Evolutionary conservation across 371 early-diverging fungal species (phyloP), one percentile per base, ranked within the genome.

Genomic region (Modicella reniformis): DNA sequence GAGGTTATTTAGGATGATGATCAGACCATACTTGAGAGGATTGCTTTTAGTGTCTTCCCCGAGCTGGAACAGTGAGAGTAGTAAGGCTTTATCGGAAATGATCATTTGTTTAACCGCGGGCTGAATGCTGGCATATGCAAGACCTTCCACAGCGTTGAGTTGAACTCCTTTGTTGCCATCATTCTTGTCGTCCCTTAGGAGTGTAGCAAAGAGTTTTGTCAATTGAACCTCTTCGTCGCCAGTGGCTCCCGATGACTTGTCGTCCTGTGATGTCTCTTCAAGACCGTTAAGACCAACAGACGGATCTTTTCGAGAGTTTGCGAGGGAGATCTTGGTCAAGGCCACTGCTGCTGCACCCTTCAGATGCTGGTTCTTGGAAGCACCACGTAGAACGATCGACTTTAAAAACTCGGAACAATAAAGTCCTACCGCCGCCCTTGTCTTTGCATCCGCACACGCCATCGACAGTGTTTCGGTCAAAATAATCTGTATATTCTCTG

Each of bases 91-190:
- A 69, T 93, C 88, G 0, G 82, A 75, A 0, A 83, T 82, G 25
- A 95, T 81, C 7, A 77, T 54, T 25, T 88, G 91, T 75, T 93
- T 93, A 47, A 90, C 82, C 6, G 74, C 72, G 0, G 89, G 83
- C 47, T 88, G 81, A 29, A 91, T 72, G 32, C 89, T 85, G 23
- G 92, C 82, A 62, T 93, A 94, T 1, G 94, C 90, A 4, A 95
- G 80, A 8, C 91, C 92, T 75, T 95, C 95, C 2, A 94, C 84
- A 3, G 89, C 86, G 55, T 80, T 76, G 30, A 66, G 52, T 17
- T 79, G 72, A 21, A 73, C 60, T 1, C 66, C 73, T 7, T 50
- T 58, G 9, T 67, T 61, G 1, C 52, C 52, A 56, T 85, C 85
- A 4, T 82, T 77, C 52, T 79, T 70, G 34, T 68, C 70, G 53